Evolutionary conservation across 192 early-diverging fungal genomes (phyloP), one percentile per base, ranked within the genome.

Genomic region (Coemansia brasiliensis): DNA sequence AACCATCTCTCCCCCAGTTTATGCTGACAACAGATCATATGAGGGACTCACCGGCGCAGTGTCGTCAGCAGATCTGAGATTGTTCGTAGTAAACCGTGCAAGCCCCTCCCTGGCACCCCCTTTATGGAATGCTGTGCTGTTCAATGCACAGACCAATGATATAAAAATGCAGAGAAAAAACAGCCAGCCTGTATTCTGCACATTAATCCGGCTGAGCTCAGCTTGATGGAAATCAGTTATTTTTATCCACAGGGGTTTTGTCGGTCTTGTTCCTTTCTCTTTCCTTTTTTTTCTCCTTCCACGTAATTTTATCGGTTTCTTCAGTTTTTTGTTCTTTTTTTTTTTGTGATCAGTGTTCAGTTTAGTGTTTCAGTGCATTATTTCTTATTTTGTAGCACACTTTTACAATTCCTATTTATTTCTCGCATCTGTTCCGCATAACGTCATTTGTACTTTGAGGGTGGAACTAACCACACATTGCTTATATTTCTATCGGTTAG

Each of bases 51-150:
- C 27, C 7, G 55, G 26, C n/a, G 55, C 24, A 12, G 44, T 57
- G 55, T 45, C 42, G 42, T 57, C 55, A 57, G 55, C 55, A 57
- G 55, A 57, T 45, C 43, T 57, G 25, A 9, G 13, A 57, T 57
- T 57, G 55, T 57, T 56, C 15, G 27, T 35, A 32, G 42, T 35
- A 45, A 40, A 57, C n/a, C 26, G 27, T 42, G n/a, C 13, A 57
- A 22, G 11, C 55, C 55, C 55, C 40, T 45, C 55, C 55, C 42
- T 27, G 16, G 15, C n/a, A 26, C 21, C 48, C 49, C 26, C 29
- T 26, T 57, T 27, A 20, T 21, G 42, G 22, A 35, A 32, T 32
- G 7, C 39, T 32, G 17, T 6, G 27, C 7, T 16, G 26, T 13
- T 7, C 24, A 32, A 57, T 57, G 55, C 39, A 45, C 55, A 57